phyloP scores from a whole-genome alignment of 805 yeast genomes.

The Candida maesae region DNA sequence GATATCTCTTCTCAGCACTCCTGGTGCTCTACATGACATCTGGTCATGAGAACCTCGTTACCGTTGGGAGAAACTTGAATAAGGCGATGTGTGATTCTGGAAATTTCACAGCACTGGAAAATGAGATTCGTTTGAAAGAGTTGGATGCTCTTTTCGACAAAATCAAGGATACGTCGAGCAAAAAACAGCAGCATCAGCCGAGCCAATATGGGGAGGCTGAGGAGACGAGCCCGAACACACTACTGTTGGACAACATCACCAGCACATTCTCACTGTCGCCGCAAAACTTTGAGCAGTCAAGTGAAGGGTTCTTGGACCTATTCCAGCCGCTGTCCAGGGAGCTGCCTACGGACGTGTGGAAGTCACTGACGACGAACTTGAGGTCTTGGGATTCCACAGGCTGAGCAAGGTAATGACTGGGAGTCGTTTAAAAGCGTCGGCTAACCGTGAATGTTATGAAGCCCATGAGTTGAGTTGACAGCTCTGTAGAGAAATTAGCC shows the following conservation, averaged over 20 bases:
- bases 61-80: constrained; percentile 24
- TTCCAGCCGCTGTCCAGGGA: constrained; percentile 22
- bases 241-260: constrained; percentile 20
- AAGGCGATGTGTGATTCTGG: constrained; percentile 28
- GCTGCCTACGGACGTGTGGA: constrained; percentile 21
- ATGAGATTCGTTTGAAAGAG: constrained; percentile 27
- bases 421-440: background rate
- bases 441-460: no score
- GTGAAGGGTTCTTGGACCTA: constrained; percentile 7
- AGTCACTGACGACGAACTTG: constrained; percentile 18
- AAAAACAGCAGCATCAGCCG: background rate
- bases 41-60: constrained; percentile 19
- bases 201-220: background rate
- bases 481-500: no score
- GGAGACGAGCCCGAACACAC: constrained; percentile 18
- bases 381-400: constrained; percentile 24
- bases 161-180: constrained; percentile 11
- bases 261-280: constrained; percentile 18
- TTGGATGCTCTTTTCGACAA: constrained; percentile 22
- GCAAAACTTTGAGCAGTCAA: constrained; percentile 2
- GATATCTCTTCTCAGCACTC: constrained; percentile 34
- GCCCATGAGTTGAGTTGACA: no score
- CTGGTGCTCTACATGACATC: constrained; percentile 30
- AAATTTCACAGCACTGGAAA: constrained; percentile 31
- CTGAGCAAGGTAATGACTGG: background rate